phyloP scores from a whole-genome alignment of 2,329 filamentous ascomycete species.

The Exophiala alcalophila region DNA sequence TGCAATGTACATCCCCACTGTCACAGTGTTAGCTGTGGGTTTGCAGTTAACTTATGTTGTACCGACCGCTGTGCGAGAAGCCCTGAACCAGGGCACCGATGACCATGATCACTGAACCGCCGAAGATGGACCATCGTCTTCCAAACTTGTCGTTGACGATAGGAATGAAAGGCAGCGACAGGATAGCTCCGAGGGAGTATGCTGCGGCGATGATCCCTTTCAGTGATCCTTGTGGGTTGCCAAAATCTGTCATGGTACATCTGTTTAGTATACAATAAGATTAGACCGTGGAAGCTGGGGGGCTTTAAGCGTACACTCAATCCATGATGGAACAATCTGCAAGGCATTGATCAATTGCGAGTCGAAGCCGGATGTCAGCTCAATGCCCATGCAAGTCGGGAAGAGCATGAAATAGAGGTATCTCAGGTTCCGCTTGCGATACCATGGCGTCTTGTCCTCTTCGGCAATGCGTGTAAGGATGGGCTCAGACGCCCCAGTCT shows the following conservation, averaged over 20 bases:
- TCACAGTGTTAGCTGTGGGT: neutral
- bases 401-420: conserved; percentile 57
- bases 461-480: conserved; percentile 17
- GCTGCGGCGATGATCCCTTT: conserved; percentile 58
- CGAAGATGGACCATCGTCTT: conserved; percentile 56
- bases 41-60: conserved; percentile 3
- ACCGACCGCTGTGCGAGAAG: conserved; percentile 47
- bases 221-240: conserved; percentile 43
- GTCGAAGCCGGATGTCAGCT: conserved; percentile 61
- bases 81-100: conserved; percentile 58
- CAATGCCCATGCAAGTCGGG: conserved; percentile 60
- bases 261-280: too few species aligned
- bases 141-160: conserved; percentile 56
- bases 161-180: conserved; percentile 58
- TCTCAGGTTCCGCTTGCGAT: conserved; percentile 58
- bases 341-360: conserved; percentile 50
- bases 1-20: conserved; percentile 59
- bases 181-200: conserved; percentile 59
- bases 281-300: neutral
- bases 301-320: conserved; percentile 34
- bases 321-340: conserved; percentile 41
- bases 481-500: conserved; percentile 19
- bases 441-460: conserved; percentile 50
- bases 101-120: conserved; percentile 55
- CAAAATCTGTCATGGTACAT: conserved; percentile 46